A percentile compares a stretch with the other conserved stretches of the same genome.
phyloP scores from a whole-genome alignment of 768 basidiomycete species.

The Amanita subjunquillea region DNA sequence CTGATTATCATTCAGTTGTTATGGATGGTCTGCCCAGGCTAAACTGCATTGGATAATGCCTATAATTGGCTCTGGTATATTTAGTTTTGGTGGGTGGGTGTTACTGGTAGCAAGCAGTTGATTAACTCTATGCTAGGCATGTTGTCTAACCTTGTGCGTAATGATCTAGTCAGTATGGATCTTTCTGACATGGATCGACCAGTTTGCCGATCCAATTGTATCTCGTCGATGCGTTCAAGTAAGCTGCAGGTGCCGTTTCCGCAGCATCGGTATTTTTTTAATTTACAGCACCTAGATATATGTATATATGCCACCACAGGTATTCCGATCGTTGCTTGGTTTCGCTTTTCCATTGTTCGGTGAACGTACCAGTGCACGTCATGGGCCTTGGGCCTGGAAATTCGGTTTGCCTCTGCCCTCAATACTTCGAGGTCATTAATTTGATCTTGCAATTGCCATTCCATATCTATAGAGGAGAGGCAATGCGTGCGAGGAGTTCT shows the following conservation, averaged over 20 bases:
- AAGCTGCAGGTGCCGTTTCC: constrained; percentile 59
- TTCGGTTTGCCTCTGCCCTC: constrained; percentile 24
- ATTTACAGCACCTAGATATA: background rate
- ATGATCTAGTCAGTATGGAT: background rate
- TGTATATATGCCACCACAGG: constrained; percentile 13
- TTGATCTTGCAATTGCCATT: constrained; percentile 44
- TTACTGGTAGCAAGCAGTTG: background rate
- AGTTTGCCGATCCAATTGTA: constrained; percentile 64
- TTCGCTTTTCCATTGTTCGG: constrained; percentile 41
- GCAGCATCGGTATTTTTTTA: constrained; percentile 41
- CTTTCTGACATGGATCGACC: background rate
- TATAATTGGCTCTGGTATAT: constrained; percentile 51
- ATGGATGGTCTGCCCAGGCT: constrained; percentile 69
- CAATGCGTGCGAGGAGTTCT: constrained; percentile 21
- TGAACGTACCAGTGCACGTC: constrained; percentile 31
- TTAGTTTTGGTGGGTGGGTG: constrained; percentile 37
- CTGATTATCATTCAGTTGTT: constrained; percentile 36
- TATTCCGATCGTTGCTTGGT: constrained; percentile 37
- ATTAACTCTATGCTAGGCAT: constrained; percentile 17
- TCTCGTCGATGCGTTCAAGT: constrained; percentile 62
- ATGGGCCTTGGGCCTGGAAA: constrained; percentile 62
- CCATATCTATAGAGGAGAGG: constrained; percentile 56
- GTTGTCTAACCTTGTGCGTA: constrained; percentile 50
- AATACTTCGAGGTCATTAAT: background rate
- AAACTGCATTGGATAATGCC: constrained; percentile 70